A percentile compares a stretch with the other conserved stretches of the same genome.
Conservation (phyloP, 2,329 filamentous ascomycete species). For the Conoideocrella luteorostrata region DNA sequence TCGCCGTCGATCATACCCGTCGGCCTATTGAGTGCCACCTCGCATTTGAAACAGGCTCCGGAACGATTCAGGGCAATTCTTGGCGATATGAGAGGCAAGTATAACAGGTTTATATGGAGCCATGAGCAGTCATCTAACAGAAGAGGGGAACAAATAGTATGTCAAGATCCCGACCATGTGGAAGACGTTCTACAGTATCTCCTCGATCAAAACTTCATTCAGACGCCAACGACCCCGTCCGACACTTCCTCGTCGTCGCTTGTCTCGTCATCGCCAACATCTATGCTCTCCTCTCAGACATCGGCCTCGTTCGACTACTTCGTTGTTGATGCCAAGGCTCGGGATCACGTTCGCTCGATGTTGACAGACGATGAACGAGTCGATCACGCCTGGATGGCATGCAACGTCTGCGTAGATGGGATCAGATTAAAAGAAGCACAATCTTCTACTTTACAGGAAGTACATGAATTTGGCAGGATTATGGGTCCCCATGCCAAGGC, state of each 20-base stretch:
- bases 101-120: no score
- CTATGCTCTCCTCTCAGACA: constrained; percentile 12
- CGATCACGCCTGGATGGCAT: constrained; percentile 19
- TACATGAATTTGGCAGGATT: constrained; percentile 18
- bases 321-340: constrained; percentile 16
- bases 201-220: constrained; percentile 19
- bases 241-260: constrained; percentile 9
- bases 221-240: constrained; percentile 11
- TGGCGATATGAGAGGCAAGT: constrained; percentile 13
- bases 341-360: constrained; percentile 15
- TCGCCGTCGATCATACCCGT: constrained; percentile 16
- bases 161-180: constrained; percentile 14
- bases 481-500: constrained; percentile 21
- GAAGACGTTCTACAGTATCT: constrained; percentile 18
- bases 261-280: constrained; percentile 12
- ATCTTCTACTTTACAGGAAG: constrained; percentile 15
- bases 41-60: constrained; percentile 10
- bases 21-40: constrained; percentile 12
- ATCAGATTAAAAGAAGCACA: constrained; percentile 15
- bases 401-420: constrained; percentile 17
- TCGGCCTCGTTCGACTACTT: constrained; percentile 16
- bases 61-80: constrained; percentile 11
- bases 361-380: constrained; percentile 14
- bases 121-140: no score
- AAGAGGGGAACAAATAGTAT: no score